Evolutionary conservation across 371 early-diverging fungal species (phyloP), one percentile per base, ranked within the genome.

Genomic region (Cokeromyces recurvatus): DNA sequence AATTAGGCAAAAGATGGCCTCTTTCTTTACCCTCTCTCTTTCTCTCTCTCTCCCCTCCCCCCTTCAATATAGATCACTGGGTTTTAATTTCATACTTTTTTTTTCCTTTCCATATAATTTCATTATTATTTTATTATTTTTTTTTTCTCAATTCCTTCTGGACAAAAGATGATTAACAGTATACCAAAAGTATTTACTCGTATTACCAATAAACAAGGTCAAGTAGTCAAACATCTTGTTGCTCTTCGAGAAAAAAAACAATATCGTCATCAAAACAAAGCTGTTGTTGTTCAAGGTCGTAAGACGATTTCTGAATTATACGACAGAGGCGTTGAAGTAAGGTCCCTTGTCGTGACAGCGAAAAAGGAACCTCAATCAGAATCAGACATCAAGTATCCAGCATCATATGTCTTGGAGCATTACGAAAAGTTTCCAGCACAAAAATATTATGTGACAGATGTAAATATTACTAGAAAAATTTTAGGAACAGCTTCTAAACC

Each of bases 401-500:
- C 68, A 0, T 40, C 55, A 1, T 38, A 59, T 27, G 58, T 66
- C 11, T n/a, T 74, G 1, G 9, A 59, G 9, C 45, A 69, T 15
- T 70, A 68, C 0, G 56, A 63, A 4, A 39, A 43, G 15, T 66
- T 71, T 31, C 61, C 60, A 20, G 70, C 78, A 2, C 35, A 68
- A 31, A 7, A 49, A 0, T 68, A 71, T 42, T 74, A 58, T 32
- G 34, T 64, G 5, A 46, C 57, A 1, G 66, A 68, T 41, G 64
- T 77, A 12, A 60, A 77, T 48, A 34, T 74, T 25, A 60, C 70
- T 17, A 59, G 72, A 19, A 60, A 67, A 1, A 67, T 71, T 27
- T 55, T 77, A 14, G 72, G 78, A 8, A 77, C 72, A n/a, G 62
- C 68, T 0, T 68, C 78, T n/a, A 54, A 55, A 21, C 78, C 78